Conservation (phyloP, 1,284 basidiomycete species). For the Cerioporus squamosus region DNA sequence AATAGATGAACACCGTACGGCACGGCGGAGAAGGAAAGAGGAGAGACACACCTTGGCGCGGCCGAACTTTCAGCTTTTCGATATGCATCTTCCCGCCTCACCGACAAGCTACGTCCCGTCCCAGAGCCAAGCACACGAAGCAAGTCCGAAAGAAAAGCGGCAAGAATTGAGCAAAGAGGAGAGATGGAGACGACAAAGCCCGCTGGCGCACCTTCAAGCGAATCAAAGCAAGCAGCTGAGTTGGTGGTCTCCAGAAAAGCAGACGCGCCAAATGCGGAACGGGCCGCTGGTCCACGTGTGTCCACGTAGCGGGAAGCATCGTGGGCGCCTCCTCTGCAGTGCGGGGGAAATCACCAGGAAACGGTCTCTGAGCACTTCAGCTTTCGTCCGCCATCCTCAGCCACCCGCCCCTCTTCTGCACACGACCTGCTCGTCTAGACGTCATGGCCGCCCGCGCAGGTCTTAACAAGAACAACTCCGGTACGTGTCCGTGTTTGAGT, state of each 20-base stretch:
- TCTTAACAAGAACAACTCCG: constrained; percentile 87
- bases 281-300: constrained; percentile 20
- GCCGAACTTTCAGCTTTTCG: constrained; percentile 80
- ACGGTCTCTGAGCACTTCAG: constrained; percentile 2
- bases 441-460: constrained; percentile 39
- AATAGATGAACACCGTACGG: constrained; percentile 4
- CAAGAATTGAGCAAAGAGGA: neutral
- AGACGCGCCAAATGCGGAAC: neutral
- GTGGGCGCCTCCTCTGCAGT: constrained; percentile 14
- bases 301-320: constrained; percentile 23
- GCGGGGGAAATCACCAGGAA: constrained; percentile 20
- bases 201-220: neutral
- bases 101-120: constrained; percentile 1
- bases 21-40: neutral
- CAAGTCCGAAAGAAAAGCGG: neutral
- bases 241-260: constrained; percentile 10
- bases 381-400: neutral
- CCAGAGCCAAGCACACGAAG: neutral
- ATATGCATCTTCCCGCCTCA: constrained; percentile 59
- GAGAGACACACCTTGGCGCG: constrained; percentile 64
- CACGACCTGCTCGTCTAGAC: constrained; percentile 11
- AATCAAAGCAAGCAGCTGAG: too few relatives aligned
- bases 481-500: constrained; percentile 40
- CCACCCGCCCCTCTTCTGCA: constrained; percentile 10
- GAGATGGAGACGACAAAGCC: neutral